Evolutionary conservation across 1,284 basidiomycete species (phyloP).

Genomic region (Puccinia triticina): DNA sequence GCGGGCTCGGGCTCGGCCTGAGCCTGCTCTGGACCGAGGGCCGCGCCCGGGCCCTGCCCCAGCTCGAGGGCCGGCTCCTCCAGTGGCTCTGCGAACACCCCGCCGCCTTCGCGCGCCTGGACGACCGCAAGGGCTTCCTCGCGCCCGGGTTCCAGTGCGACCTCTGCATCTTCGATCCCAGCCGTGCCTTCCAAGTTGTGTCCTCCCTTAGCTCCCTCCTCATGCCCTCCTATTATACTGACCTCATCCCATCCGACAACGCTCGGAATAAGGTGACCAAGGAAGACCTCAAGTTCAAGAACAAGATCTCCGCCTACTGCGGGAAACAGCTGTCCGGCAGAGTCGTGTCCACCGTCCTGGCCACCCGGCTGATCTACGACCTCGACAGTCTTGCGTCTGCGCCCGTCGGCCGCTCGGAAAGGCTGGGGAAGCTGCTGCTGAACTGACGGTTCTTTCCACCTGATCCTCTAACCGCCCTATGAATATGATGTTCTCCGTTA

Average conservation of each 20-base stretch:
- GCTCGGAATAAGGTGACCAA: constrained; percentile 72
- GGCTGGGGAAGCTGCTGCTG: not conserved
- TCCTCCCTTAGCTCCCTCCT: not conserved
- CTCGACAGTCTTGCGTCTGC: not conserved
- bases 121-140: constrained; percentile 71
- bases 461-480: no score
- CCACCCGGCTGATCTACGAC: constrained; percentile 16
- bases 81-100: constrained; percentile 73
- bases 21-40: constrained; percentile 81
- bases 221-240: not conserved
- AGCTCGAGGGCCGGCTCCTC: constrained; percentile 69
- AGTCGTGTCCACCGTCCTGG: constrained; percentile 34
- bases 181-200: constrained; percentile 65
- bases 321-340: constrained; percentile 34
- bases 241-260: not conserved
- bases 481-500: no score
- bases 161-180: constrained; percentile 78
- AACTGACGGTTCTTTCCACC: not conserved
- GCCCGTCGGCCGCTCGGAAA: not conserved
- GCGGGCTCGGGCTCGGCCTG: constrained; percentile 80
- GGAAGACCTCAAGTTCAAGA: constrained; percentile 78
- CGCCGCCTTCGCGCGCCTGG: constrained; percentile 76
- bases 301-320: constrained; percentile 81
- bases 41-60: constrained; percentile 62
- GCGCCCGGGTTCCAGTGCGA: constrained; percentile 77